Evolutionary conservation across 2,329 filamentous ascomycete genomes (phyloP).

Genomic region (Podosphaera fusca): DNA sequence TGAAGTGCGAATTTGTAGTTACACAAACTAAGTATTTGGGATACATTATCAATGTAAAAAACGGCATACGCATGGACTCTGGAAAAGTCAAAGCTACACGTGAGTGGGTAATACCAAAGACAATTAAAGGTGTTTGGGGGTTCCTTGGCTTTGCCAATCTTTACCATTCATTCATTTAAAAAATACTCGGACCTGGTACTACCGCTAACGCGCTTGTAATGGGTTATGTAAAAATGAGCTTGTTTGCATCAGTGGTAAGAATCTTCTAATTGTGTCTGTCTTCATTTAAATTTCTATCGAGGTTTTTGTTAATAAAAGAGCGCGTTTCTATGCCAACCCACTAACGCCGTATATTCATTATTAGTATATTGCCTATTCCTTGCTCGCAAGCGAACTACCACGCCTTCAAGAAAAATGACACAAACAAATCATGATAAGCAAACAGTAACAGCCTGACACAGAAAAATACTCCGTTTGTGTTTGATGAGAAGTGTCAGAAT

Average conservation of each 20-base stretch:
- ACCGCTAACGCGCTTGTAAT: not conserved
- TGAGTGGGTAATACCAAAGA: not conserved
- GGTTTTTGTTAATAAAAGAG: too few species aligned
- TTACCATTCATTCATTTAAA: not conserved
- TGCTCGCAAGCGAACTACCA: too few species aligned
- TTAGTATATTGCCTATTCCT: too few species aligned
- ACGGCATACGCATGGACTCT: not conserved
- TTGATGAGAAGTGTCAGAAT: not conserved
- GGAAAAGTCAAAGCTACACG: not conserved
- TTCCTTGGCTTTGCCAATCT: not conserved
- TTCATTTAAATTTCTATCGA: too few species aligned
- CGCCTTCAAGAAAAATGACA: too few species aligned
- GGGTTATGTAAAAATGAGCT: too few species aligned
- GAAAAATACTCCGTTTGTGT: not conserved
- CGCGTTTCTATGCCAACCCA: too few species aligned
- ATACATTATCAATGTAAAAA: conserved; percentile 1
- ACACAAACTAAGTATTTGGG: conserved; percentile 2
- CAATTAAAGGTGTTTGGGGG: not conserved
- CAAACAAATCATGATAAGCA: too few species aligned
- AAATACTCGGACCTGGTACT: not conserved
- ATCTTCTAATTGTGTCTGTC: too few species aligned
- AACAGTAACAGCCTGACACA: not conserved
- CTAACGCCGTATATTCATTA: too few species aligned
- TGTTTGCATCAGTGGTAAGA: too few species aligned
- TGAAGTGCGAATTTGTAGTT: conserved; percentile 1